Evolutionary conservation across 2,329 filamentous ascomycete species (phyloP), one percentile per base, ranked within the genome.

Genomic region (Fusarium pilosicola): DNA sequence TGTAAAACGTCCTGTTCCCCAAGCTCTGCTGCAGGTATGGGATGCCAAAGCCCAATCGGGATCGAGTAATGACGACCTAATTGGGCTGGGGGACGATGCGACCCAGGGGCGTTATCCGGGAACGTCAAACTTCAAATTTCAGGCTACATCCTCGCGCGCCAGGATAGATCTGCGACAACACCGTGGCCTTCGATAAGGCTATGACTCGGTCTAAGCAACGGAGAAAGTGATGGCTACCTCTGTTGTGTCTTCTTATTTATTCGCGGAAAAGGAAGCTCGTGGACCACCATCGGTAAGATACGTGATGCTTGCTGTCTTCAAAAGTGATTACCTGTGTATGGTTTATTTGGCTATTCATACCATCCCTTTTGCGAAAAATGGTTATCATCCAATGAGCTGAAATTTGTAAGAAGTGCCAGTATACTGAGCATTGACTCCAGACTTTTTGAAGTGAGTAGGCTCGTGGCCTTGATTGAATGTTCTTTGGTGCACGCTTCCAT

Each of bases 21-120:
- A 69, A 63, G 41, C 56, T 61, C 56, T 73, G 58, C 55, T 63
- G 14, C 45, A 68, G 45, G 56, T 44, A 60, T 56, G 38, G 62
- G 18, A 49, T 59, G 28, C 52, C 26, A 18, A 41, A 54, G 38
- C 55, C 62, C 70, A 74, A 75, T 76, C 61, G 73, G 63, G 62
- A 57, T 52, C 22, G 17, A 58, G 62, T 8, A 55, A 52, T 63
- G 48, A 59, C 49, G 56, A 64, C 70, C 42, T 39, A 72, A 58
- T 60, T 52, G 61, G 49, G 30, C 49, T 59, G 30, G 58, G 41
- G 34, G 63, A 55, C 41, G 38, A 69, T 39, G 65, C 36, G 52
- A 62, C 51, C 59, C 49, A 41, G 48, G 52, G 41, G 45, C 48
- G 36, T 49, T 62, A 36, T 56, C 68, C 71, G 59, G 56, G 70